A percentile compares a stretch with the other conserved stretches of the same genome.
Evolutionary conservation across 2,329 filamentous ascomycete species (phyloP).

Genomic region (Stachybotrys echinatus): DNA sequence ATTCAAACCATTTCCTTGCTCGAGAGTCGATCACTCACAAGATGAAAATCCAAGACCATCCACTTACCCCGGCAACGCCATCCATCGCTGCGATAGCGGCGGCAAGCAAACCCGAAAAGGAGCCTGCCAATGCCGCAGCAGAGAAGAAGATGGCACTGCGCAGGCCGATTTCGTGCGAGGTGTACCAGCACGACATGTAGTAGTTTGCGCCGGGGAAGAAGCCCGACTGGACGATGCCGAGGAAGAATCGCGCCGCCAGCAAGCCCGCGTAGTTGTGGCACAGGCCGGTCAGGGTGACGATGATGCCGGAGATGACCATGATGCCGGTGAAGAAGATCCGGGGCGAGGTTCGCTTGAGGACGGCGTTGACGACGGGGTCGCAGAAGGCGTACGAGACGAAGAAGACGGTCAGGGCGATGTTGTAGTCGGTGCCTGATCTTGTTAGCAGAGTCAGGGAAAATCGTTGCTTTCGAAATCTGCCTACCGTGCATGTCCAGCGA

Average conservation of each 20-base stretch:
- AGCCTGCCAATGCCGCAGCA: constrained; percentile 9
- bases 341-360: background rate
- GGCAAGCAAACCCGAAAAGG: constrained; percentile 22
- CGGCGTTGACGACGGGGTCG: background rate
- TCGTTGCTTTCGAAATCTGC: background rate
- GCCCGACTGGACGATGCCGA: constrained; percentile 3
- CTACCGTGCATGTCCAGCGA: constrained; percentile 10
- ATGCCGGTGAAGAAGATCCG: background rate
- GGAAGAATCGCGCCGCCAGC: constrained; percentile 1
- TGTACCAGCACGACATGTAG: constrained; percentile 9
- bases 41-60: constrained; percentile 9
- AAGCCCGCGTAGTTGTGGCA: constrained; percentile 1
- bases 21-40: background rate
- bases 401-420: constrained; percentile 36
- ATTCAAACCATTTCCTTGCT: background rate
- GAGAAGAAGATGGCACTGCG: constrained; percentile 11
- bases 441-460: no score
- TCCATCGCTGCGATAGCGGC: constrained; percentile 11
- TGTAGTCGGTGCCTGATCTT: constrained; percentile 47
- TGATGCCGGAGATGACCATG: background rate
- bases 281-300: background rate
- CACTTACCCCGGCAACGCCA: constrained; percentile 2
- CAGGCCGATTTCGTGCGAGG: constrained; percentile 7
- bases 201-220: constrained; percentile 4
- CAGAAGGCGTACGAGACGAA: background rate